Base-by-base conservation (phyloP, 345 rosid species). In the Zanthoxylum bungeanum region DNA sequence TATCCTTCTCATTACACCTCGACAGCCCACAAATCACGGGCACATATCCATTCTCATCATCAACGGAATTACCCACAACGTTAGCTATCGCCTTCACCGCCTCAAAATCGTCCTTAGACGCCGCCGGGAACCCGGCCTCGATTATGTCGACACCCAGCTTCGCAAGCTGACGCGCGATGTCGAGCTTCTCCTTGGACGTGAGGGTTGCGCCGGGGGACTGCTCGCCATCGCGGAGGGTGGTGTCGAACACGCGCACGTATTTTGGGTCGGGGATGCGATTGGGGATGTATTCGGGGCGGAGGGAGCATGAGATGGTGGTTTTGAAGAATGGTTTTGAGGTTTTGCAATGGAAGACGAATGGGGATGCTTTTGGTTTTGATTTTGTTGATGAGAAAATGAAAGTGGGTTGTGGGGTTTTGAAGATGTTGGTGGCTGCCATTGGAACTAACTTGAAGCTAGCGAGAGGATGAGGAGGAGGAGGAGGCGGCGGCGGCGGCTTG, bases 171-270 rank as follows among this genome's bases (percentile, higher is more conserved):
- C 93, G 96, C 17, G 98, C 98, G 42, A 95, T 91, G 78, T 86
- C 92, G 0, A 93, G 85, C 65, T 93, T 93, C 73, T 93, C 94
- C 75, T 93, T 92, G 69, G 99, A 85, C 10, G 98, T 93, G 21
- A 95, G 78, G 2, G 97, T 83, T 76, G 99, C 99, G 70, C 99
- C 99, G 0, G 97, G 99, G 71, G 99, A 93, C 74, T 93, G 99
- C 71, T 95, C 99, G 57, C 99, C 99, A 73, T 95, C 98, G 3
- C 98, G 97, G 79, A 92, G 99, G 60, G 99, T 95, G 24, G 99
- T 95, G 74, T 95, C 99, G 73, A 95, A 91, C 73, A 93, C 57
- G 40, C 98, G 89, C 69, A 95, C 92, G 67, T 95, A 93, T 59
- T 75, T 76, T 28, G 97, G 93, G 74, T 89, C 89, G 2, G 89